phyloP scores from a whole-genome alignment of 345 rosid genomes.

The Limnanthes douglasii region DNA sequence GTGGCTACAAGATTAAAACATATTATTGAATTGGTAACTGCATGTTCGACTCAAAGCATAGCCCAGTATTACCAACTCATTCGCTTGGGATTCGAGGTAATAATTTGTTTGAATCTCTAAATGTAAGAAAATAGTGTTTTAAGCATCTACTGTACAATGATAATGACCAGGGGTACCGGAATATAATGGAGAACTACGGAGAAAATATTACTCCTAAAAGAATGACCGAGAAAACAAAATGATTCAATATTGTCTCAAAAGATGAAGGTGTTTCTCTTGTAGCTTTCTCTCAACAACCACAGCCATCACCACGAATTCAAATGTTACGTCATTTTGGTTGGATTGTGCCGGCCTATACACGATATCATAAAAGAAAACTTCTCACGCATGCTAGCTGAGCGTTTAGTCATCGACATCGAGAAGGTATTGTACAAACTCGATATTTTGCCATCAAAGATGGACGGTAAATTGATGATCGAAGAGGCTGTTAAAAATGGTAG shows the following conservation, averaged over 20 bases:
- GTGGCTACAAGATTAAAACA: too few species aligned
- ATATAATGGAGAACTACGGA: constrained; percentile 82
- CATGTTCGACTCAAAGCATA: constrained; percentile 16
- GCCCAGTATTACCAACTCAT: constrained; percentile 92
- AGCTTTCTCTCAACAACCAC: constrained; percentile 67
- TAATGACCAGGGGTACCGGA: constrained; percentile 47
- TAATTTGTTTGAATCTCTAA: too few species aligned
- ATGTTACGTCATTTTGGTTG: constrained; percentile 81
- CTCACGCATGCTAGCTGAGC: constrained; percentile 81
- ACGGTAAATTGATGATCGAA: constrained; percentile 9
- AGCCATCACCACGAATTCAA: constrained; percentile 67
- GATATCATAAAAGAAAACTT: constrained; percentile 85
- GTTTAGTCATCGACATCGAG: constrained; percentile 40
- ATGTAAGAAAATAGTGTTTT: too few species aligned
- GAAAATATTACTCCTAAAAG: constrained; percentile 58
- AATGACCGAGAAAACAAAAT: constrained; percentile 63
- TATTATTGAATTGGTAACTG: too few species aligned
- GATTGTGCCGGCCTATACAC: constrained; percentile 89
- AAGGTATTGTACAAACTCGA: constrained; percentile 50
- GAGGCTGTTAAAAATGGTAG: constrained; percentile 5
- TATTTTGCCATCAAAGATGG: constrained; percentile 19
- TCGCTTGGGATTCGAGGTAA: constrained; percentile 71
- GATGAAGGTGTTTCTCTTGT: constrained; percentile 77
- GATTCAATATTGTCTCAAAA: constrained; percentile 68
- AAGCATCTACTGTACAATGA: too few species aligned